Evolutionary conservation across 2,329 filamentous ascomycete genomes (phyloP).

Genomic region (Beauveria australis): DNA sequence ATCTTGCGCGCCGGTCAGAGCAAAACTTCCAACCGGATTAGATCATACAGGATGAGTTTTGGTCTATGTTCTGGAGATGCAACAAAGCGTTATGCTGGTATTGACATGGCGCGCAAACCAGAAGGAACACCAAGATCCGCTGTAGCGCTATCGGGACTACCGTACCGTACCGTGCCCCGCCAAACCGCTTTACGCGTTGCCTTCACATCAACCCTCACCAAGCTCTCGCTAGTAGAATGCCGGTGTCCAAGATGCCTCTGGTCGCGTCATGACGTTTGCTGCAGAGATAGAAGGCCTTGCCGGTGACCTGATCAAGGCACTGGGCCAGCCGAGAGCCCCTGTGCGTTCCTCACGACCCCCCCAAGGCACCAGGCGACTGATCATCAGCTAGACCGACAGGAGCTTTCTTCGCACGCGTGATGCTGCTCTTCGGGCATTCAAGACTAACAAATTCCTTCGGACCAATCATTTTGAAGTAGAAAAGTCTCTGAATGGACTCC

Average conservation of each 20-base stretch:
- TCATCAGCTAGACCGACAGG: slow-evolving; percentile 19
- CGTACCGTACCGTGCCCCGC: neutral
- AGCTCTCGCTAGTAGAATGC: neutral
- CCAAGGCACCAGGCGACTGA: slow-evolving; percentile 6
- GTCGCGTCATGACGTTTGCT: slow-evolving; percentile 57
- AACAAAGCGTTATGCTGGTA: too few relatives aligned
- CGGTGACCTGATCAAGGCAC: slow-evolving; percentile 60
- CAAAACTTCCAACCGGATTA: neutral
- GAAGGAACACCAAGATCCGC: neutral
- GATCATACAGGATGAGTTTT: too few relatives aligned
- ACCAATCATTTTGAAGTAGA: slow-evolving; percentile 71
- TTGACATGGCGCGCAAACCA: too few relatives aligned
- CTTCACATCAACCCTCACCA: neutral
- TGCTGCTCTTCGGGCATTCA: slow-evolving; percentile 41
- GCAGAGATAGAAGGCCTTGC: slow-evolving; percentile 56
- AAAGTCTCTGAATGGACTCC: slow-evolving; percentile 58
- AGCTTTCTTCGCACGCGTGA: slow-evolving; percentile 40
- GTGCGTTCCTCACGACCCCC: slow-evolving; percentile 3
- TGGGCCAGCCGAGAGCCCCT: slow-evolving; percentile 45
- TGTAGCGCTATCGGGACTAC: neutral
- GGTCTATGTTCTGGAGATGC: too few relatives aligned
- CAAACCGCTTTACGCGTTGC: slow-evolving; percentile 6
- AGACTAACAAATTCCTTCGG: slow-evolving; percentile 49
- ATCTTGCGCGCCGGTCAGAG: neutral
- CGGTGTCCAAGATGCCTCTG: neutral